Conservation (phyloP, 1,284 basidiomycete species). For the Microbotryum saponariae region DNA sequence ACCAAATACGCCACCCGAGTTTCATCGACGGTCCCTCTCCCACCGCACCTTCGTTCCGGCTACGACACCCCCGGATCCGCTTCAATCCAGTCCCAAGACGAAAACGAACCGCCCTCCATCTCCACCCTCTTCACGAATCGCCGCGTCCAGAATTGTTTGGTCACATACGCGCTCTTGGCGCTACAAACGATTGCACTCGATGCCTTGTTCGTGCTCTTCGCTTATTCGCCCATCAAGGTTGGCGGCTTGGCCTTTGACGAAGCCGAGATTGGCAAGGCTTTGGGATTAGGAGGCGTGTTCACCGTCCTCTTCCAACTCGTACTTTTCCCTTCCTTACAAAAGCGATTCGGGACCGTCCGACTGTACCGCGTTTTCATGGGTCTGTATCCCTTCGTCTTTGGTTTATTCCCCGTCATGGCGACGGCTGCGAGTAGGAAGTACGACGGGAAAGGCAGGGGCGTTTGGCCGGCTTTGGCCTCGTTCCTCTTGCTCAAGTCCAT, state of each 20-base stretch:
- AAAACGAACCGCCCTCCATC: conserved; percentile 7
- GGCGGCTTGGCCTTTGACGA: conserved; percentile 30
- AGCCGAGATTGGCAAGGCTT: conserved; percentile 35
- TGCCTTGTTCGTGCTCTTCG: conserved; percentile 33
- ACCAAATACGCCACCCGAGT: conserved; percentile 5
- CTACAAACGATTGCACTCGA: conserved; percentile 28
- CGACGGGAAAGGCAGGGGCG: not conserved
- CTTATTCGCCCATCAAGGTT: conserved; percentile 24
- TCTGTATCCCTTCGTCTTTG: conserved; percentile 38
- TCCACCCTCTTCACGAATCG: conserved; percentile 10
- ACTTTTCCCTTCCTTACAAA: conserved; percentile 41
- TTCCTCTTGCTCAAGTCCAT: conserved; percentile 34
- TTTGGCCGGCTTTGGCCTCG: conserved; percentile 24
- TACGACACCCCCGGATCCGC: not conserved
- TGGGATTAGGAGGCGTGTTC: conserved; percentile 37
- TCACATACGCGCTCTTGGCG: conserved; percentile 23
- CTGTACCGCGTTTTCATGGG: conserved; percentile 38
- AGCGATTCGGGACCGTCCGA: conserved; percentile 37
- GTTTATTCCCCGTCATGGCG: conserved; percentile 38
- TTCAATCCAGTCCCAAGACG: too few relatives aligned
- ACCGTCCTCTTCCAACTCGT: conserved; percentile 38
- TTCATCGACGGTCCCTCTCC: not conserved
- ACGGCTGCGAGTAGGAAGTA: conserved; percentile 23
- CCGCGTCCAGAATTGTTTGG: not conserved
- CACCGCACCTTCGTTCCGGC: not conserved